Percentiles rank a stretch among this genome's conserved stretches.
phyloP scores from a whole-genome alignment of 768 basidiomycete genomes.

The Lentinula aciculospora region DNA sequence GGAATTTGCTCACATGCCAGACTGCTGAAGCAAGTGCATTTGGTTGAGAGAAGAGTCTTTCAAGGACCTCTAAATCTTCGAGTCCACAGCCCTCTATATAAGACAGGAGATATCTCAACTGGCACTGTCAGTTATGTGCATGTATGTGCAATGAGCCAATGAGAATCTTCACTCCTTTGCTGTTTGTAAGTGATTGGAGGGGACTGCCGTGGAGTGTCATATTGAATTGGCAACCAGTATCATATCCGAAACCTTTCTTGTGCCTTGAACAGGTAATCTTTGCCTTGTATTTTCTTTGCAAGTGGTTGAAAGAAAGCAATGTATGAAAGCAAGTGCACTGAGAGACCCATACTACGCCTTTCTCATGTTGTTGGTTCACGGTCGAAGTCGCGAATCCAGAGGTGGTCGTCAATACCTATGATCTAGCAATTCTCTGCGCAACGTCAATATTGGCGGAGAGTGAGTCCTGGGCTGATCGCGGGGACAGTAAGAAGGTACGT shows the following conservation, averaged over 20 bases:
- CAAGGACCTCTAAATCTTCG: constrained; percentile 16
- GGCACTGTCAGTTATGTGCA: constrained; percentile 16
- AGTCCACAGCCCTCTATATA: constrained; percentile 14
- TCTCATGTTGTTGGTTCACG: too few relatives aligned
- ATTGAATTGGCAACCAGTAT: constrained; percentile 20
- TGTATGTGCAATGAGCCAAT: constrained; percentile 15
- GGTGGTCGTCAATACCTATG: too few relatives aligned
- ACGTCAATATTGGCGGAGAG: too few relatives aligned
- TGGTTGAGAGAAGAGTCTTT: constrained; percentile 6
- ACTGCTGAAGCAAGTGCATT: constrained; percentile 10
- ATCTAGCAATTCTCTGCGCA: too few relatives aligned
- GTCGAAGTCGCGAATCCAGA: too few relatives aligned
- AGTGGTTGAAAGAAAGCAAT: too few relatives aligned
- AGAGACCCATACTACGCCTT: too few relatives aligned
- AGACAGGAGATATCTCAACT: constrained; percentile 13
- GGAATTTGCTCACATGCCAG: constrained; percentile 13
- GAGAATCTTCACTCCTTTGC: not conserved
- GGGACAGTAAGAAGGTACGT: too few relatives aligned
- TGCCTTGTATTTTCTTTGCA: too few relatives aligned
- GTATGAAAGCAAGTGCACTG: too few relatives aligned
- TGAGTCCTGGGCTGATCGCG: too few relatives aligned
- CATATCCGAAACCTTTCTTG: constrained; percentile 10
- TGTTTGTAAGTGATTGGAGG: not conserved
- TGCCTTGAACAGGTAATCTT: too few relatives aligned
- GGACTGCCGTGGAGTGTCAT: constrained; percentile 15